These are phyloP conservation scores for Exophiala aquamarina DNA, from an alignment of 2,329 filamentous ascomycete genomes.

Conservation along the genomic window DNA sequence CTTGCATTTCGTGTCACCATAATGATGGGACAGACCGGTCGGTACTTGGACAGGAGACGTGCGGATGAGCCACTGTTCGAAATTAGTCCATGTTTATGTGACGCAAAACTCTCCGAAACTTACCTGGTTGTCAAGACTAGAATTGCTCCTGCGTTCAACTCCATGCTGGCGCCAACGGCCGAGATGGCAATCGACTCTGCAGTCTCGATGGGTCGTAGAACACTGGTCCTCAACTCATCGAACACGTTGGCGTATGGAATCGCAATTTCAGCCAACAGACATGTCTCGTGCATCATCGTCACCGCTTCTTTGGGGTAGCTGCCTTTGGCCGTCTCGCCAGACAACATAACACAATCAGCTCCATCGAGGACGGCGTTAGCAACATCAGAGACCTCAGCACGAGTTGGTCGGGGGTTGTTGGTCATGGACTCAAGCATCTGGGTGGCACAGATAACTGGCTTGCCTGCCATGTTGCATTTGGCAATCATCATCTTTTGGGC, in stretches of 20 bases:
- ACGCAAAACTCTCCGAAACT: constrained; percentile 27
- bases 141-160: constrained; percentile 94
- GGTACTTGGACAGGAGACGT: constrained; percentile 95
- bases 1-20: constrained; percentile 90
- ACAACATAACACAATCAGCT: constrained; percentile 99
- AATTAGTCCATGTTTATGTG: constrained; percentile 22
- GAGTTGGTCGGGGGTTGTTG: constrained; percentile 97
- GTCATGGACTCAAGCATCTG: constrained; percentile 99
- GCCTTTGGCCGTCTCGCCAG: constrained; percentile 98
- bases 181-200: constrained; percentile 96
- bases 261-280: constrained; percentile 92
- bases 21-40: constrained; percentile 97
- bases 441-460: constrained; percentile 97
- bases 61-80: constrained; percentile 76
- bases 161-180: constrained; percentile 89
- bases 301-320: constrained; percentile 91
- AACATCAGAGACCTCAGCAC: constrained; percentile 97
- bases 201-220: constrained; percentile 79
- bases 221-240: constrained; percentile 85
- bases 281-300: constrained; percentile 97
- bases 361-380: constrained; percentile 97
- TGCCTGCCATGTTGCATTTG: constrained; percentile 99
- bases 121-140: constrained; percentile 90
- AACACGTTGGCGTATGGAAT: constrained; percentile 97
- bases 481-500: constrained; percentile 99